Evolutionary conservation across 176 grass and related monocot genomes (phyloP), one percentile per base, ranked within the genome.

Genomic region (Elaeis guineensis): DNA sequence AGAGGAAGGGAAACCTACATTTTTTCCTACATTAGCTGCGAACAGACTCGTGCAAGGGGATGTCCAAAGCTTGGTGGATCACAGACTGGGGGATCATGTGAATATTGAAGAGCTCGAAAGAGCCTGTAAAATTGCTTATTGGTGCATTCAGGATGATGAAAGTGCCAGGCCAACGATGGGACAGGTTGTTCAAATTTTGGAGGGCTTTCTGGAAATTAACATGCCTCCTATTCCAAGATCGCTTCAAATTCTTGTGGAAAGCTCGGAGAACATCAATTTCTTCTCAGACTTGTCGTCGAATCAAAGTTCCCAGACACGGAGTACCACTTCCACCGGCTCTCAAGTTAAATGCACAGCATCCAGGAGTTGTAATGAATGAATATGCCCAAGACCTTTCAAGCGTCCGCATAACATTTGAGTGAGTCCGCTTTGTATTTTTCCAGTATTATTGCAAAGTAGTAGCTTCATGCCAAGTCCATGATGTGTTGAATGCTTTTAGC

Each of bases 81-180:
- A 64, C 51, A 86, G 78, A 59, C 63, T 95, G 54, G 69, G 77
- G 23, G 82, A 76, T 50, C 72, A 81, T 68, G 79, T 58, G 50
- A 61, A 73, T 58, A 17, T 59, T 72, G 75, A 78, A 48, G 90
- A 95, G 64, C 29, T 95, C 24, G 80, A 72, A 55, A 89, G 70
- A 60, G 82, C 90, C 58, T 95, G 82, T 57, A 95, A 86, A 63
- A 72, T 86, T 20, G 90, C 90, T 26, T 95, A 79, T 44, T 95
- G 90, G 90, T 89, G 90, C 59, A 95, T 95, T 69, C 90, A 95
- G 71, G 90, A 95, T 56, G 90, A 85, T 14, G 90, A 95, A 75
- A 86, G 44, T 50, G 6, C 19, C 23, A 79, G 90, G 66, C 90
- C 90, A 23, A 83, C 85, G 17, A 89, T 58, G 26, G 90, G 85